phyloP scores from a whole-genome alignment of 1,284 basidiomycete genomes.

The Laetiporus sulphureus region DNA sequence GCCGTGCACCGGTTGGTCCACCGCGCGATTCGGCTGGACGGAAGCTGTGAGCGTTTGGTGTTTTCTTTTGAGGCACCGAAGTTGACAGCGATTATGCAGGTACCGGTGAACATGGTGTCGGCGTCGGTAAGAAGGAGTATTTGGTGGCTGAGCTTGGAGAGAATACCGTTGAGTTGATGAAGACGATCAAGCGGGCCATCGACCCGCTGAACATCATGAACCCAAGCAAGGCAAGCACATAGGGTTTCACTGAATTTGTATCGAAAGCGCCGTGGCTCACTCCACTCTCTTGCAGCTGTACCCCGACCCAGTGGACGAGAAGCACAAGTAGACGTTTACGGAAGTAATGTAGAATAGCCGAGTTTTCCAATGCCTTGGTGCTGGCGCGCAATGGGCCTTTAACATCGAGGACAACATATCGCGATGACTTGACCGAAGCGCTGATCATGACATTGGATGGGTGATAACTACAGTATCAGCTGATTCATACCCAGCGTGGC shows the following conservation, averaged over 20 bases:
- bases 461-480: too few species aligned
- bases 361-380: too few species aligned
- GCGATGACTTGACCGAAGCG: too few species aligned
- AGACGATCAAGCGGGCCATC: conserved; percentile 65
- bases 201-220: conserved; percentile 79
- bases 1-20: conserved; percentile 65
- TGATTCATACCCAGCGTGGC: too few species aligned
- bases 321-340: background rate
- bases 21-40: conserved; percentile 62
- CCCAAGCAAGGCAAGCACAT: conserved; percentile 59
- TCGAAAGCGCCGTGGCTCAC: too few species aligned
- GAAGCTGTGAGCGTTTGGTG: conserved; percentile 49
- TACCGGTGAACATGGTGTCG: conserved; percentile 65
- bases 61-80: background rate
- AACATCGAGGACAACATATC: too few species aligned
- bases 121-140: conserved; percentile 73
- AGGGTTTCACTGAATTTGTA: too few species aligned
- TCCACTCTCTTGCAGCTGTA: conserved; percentile 11
- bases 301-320: conserved; percentile 7
- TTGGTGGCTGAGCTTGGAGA: conserved; percentile 70
- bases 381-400: too few species aligned
- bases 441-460: too few species aligned
- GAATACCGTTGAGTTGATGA: conserved; percentile 77
- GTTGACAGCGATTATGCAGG: conserved; percentile 14
- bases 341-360: too few species aligned